These are phyloP conservation scores for Podospora pseudoanserina DNA, from an alignment of 495 filamentous ascomycete genomes.

Conservation along the genomic window DNA sequence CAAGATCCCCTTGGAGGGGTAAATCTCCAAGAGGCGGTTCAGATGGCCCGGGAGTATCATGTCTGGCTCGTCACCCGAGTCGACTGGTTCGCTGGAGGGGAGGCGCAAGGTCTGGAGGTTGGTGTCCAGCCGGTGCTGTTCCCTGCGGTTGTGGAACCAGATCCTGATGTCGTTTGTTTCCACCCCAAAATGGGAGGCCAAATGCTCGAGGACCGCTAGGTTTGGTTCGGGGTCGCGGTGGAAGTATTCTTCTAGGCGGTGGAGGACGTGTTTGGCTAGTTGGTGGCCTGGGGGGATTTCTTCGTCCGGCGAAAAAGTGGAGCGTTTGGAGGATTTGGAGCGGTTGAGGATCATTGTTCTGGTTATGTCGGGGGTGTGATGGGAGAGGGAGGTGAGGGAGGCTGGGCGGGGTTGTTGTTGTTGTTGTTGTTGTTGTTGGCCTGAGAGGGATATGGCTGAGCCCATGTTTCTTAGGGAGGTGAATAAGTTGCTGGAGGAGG, in stretches of 20 bases:
- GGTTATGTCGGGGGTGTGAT: conserved; percentile 20
- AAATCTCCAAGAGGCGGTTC: conserved; percentile 45
- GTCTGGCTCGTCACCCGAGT: conserved; percentile 24
- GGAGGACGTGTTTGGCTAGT: conserved; percentile 37
- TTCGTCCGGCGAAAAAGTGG: conserved; percentile 23
- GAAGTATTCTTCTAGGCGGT: conserved; percentile 45
- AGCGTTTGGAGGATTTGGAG: conserved; percentile 29
- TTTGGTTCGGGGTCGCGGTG: conserved; percentile 37
- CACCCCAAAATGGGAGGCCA: conserved; percentile 42
- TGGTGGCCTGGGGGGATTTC: conserved; percentile 30
- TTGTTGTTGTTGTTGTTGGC: conserved; percentile 20
- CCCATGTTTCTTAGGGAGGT: conserved; percentile 14
- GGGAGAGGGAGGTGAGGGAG: not conserved
- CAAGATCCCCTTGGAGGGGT: conserved; percentile 40
- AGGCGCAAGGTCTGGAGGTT: conserved; percentile 39
- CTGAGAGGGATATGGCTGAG: conserved; percentile 18
- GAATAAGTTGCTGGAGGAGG: conserved; percentile 10
- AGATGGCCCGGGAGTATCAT: conserved; percentile 50
- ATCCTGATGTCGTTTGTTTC: conserved; percentile 39
- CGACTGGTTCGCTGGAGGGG: conserved; percentile 19
- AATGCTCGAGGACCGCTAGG: conserved; percentile 35
- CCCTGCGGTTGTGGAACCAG: conserved; percentile 46
- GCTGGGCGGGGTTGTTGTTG: conserved; percentile 15
- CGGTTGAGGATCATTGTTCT: conserved; percentile 34
- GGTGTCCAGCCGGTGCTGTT: conserved; percentile 38